Base-by-base conservation (phyloP, 2,329 filamentous ascomycete species). In the Diaporthe destruens region DNA sequence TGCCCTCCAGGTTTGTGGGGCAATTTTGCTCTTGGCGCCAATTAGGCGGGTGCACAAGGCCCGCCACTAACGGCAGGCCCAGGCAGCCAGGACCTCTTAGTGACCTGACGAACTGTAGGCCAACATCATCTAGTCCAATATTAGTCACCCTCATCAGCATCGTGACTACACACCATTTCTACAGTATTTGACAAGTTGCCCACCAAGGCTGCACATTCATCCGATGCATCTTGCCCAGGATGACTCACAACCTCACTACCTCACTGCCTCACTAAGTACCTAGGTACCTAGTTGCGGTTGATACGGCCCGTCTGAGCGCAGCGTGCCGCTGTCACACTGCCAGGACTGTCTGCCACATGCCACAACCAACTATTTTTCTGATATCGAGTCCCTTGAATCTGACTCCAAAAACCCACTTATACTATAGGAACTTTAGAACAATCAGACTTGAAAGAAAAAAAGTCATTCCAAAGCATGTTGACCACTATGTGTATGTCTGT, bases 1-100 rank as follows among this genome's bases (percentile, higher is more conserved):
- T 70, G 36, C 36, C 67, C 34, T 70, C 61, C 36, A 39, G 12
- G 11, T 39, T 39, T 39, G 9, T 36, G 67, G 68, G 68, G 68
- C 68, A 39, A 42, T 59, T 69, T 53, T 39, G 20, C 56, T 63
- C 9, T 23, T 65, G 44, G 68, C 47, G 68, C 55, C 32, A 51
- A 51, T 29, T n/a, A n/a, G 32, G 18, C 20, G 18, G n/a, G 20
- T n/a, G 44, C 39, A n/a, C 49, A 20, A 68, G 23, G 29, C 29
- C 61, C 61, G 29, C 18, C 61, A 11, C 44, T 20, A 29, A 16
- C 6, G 59, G 25, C 57, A 18, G 47, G 12, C 25, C 29, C 39
- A 63, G 57, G 57, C 57, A 63, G 59, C 42, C 25, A 34, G 42
- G 42, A 39, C 36, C 9, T 23, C 36, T 23, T 36, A 29, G 29